Base-by-base conservation (phyloP, 2,329 filamentous ascomycete species). In the Metarhizium rileyi region DNA sequence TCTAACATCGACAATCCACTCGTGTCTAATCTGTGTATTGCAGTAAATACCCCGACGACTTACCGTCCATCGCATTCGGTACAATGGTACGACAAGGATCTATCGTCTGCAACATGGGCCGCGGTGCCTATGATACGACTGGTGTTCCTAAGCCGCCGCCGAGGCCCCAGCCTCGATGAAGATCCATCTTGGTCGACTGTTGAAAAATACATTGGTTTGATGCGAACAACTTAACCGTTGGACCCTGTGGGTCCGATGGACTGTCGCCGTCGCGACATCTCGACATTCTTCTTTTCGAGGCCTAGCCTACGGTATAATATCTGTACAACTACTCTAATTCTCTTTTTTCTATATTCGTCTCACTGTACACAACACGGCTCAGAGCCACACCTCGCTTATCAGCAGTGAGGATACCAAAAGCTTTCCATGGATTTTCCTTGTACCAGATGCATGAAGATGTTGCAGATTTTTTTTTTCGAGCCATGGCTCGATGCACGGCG, bases 91-190 rank as follows among this genome's bases (percentile, higher is more conserved):
- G 63, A 54, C 54, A 58, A 51, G 61, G 59, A 47, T 61, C 63
- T 52, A 61, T 56, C 53, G 59, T 61, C 46, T 61, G 56, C 63
- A 72, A 75, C 61, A 74, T 75, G 70, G 74, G 71, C 53, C 68
- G 74, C 51, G 73, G 74, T 51, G 73, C 72, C 55, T 77, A 77
- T 58, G 74, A 77, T 56, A 74, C 71, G 54, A 76, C 73, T 23
- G 72, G 72, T 44, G 64, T 75, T 23, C 64, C 67, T 51, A 75
- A 76, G 64, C 73, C 73, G 50, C 67, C 68, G 26, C 69, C 68
- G 48, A 66, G 65, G 46, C 69, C 69, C 47, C 66, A 68, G 60
- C 67, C 66, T 49, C 63, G 57, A 58, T 70, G 65, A 67, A 28
- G n/a, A n/a, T n/a, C n/a, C 3, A 14, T 22, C 18, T 40, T 16